A percentile compares a stretch with the other conserved stretches of the same genome.
These are phyloP conservation scores for Pseudomassariella vexata DNA, from an alignment of 2,329 filamentous ascomycete genomes.

Conservation along the genomic window DNA sequence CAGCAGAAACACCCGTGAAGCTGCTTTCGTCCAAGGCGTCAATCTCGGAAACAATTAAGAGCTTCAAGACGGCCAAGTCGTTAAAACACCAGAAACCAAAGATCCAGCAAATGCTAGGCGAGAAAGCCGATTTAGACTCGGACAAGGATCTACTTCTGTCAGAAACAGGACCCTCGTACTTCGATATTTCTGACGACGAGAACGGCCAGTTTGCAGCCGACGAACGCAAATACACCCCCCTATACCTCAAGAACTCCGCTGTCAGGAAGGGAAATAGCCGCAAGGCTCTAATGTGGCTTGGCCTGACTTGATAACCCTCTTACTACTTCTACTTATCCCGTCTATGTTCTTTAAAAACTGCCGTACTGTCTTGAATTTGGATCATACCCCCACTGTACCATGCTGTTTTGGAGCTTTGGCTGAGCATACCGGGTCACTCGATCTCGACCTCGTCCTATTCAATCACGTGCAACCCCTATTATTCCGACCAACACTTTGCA, in stretches of 20 bases:
- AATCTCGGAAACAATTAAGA: conserved; percentile 9
- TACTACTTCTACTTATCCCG: too few relatives aligned
- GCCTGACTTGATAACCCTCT: conserved; percentile 39
- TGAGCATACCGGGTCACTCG: too few relatives aligned
- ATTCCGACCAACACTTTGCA: too few relatives aligned
- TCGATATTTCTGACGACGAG: conserved; percentile 28
- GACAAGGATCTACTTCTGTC: neutral
- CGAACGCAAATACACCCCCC: conserved; percentile 47
- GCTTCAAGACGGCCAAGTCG: conserved; percentile 21
- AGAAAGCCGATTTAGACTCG: conserved; percentile 5
- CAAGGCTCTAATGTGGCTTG: conserved; percentile 50
- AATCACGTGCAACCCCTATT: too few relatives aligned
- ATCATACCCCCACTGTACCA: too few relatives aligned
- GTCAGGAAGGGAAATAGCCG: conserved; percentile 35
- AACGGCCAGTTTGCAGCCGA: conserved; percentile 41
- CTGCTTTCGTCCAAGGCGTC: conserved; percentile 15
- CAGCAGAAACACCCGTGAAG: too few relatives aligned
- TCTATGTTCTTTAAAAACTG: too few relatives aligned
- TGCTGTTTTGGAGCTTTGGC: too few relatives aligned
- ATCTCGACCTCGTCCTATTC: too few relatives aligned
- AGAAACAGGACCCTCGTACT: conserved; percentile 3
- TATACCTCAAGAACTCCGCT: conserved; percentile 32
- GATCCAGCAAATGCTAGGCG: conserved; percentile 18
- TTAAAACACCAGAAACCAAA: conserved; percentile 24
- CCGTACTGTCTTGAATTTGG: too few relatives aligned